Evolutionary conservation across 23 red algal genomes (phyloP).

Genomic region (Gracilariopsis chorda): DNA sequence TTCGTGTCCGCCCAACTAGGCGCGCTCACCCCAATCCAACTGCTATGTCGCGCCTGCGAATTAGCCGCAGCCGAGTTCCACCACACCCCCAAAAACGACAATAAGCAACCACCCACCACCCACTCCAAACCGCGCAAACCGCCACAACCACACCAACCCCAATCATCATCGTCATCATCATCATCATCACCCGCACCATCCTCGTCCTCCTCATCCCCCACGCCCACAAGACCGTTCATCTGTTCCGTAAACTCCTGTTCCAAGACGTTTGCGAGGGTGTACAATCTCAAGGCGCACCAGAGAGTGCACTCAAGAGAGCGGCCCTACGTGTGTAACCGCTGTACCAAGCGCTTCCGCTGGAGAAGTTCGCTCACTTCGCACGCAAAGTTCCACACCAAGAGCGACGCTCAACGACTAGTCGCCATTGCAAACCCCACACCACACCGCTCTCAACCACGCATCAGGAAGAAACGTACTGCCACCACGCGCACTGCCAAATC

Average conservation of each 20-base stretch:
- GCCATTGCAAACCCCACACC: too few species aligned
- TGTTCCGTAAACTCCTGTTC: background rate
- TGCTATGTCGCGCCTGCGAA: background rate
- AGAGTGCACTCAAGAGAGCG: constrained; percentile 17
- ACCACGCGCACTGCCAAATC: too few species aligned
- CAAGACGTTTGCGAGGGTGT: constrained; percentile 5
- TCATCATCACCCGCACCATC: background rate
- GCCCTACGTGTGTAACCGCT: background rate
- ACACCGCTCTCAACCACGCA: too few species aligned
- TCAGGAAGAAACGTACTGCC: too few species aligned
- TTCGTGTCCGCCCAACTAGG: background rate
- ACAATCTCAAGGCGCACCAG: constrained; percentile 44
- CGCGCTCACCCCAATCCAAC: background rate
- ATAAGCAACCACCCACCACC: background rate
- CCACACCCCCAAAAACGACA: background rate
- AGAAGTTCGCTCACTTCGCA: constrained; percentile 10
- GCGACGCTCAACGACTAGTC: background rate
- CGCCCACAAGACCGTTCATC: background rate
- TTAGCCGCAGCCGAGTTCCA: background rate
- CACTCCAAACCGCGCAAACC: background rate
- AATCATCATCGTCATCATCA: background rate
- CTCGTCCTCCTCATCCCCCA: background rate
- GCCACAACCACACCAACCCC: background rate
- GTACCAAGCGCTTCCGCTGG: constrained; percentile 31
- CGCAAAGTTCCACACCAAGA: background rate